Evolutionary conservation across 2,329 filamentous ascomycete genomes (phyloP).

Genomic region (Aspergillus pseudoterreus): DNA sequence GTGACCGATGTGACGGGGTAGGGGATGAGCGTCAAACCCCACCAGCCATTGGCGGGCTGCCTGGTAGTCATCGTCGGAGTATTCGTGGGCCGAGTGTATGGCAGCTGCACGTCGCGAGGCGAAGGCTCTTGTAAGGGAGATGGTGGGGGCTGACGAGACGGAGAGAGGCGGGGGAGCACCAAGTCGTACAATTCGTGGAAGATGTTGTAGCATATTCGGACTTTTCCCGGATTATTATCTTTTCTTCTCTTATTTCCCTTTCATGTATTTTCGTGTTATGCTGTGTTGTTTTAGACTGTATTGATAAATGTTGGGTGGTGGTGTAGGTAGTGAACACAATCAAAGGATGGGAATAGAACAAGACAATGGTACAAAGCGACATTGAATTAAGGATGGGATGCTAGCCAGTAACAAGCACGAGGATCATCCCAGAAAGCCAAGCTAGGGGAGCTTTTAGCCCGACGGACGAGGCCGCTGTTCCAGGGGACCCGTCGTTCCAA

Average conservation of each 20-base stretch:
- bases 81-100: constrained; percentile 4
- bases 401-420: constrained; percentile 13
- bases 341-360: background rate
- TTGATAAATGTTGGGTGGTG: no score
- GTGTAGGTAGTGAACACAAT: background rate
- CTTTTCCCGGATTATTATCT: no score
- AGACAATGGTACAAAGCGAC: constrained; percentile 1
- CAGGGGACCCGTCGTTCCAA: constrained; percentile 1
- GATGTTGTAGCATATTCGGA: background rate
- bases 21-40: constrained; percentile 50
- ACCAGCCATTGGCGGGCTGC: constrained; percentile 57
- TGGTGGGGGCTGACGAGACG: constrained; percentile 7
- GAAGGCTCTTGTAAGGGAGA: constrained; percentile 21
- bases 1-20: constrained; percentile 55
- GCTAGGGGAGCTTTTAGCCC: constrained; percentile 6
- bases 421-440: constrained; percentile 12
- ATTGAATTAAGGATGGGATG: constrained; percentile 15
- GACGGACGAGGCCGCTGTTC: background rate
- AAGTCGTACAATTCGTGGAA: constrained; percentile 4
- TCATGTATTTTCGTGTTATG: background rate
- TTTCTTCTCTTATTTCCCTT: background rate
- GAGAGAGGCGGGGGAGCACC: constrained; percentile 7
- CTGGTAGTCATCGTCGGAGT: constrained; percentile 29
- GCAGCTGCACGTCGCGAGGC: constrained; percentile 22
- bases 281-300: background rate